Evolutionary conservation across 345 rosid genomes (phyloP).

Genomic region (Salix exigua): DNA sequence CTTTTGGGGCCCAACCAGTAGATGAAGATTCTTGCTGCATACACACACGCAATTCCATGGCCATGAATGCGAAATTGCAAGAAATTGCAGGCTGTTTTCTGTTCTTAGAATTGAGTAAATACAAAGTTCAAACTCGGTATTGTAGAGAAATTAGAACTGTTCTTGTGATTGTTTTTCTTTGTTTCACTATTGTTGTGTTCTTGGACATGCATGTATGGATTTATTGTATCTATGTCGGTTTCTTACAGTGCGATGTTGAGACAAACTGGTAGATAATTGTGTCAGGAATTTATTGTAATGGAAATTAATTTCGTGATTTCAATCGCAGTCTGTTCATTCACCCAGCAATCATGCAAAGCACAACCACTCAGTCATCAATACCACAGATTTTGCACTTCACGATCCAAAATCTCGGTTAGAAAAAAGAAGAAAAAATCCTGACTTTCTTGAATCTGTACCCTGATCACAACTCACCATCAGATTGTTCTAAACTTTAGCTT

Average conservation of each 20-base stretch:
- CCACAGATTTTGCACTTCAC: too few relatives aligned
- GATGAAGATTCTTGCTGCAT: neutral
- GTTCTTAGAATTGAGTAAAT: neutral
- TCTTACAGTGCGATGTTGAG: neutral
- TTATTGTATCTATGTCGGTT: neutral
- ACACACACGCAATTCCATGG: neutral
- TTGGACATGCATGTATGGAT: neutral
- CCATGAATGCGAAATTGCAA: neutral
- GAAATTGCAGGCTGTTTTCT: neutral
- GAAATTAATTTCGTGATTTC: too few relatives aligned
- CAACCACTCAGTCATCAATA: too few relatives aligned
- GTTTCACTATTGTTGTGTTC: neutral
- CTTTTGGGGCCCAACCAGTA: slow-evolving; percentile 57
- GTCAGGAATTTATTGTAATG: neutral
- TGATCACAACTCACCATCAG: too few relatives aligned
- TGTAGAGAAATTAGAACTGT: neutral
- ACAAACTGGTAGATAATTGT: neutral
- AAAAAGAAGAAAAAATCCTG: too few relatives aligned
- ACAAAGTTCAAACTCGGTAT: neutral
- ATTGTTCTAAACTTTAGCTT: too few relatives aligned
- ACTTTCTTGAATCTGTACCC: too few relatives aligned
- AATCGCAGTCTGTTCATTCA: too few relatives aligned
- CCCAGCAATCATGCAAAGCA: too few relatives aligned
- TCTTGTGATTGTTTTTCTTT: too few relatives aligned
- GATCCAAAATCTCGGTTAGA: too few relatives aligned